Evolutionary conservation across 257 asterid genomes (phyloP).

Genomic region (Leptodermis oblonga): DNA sequence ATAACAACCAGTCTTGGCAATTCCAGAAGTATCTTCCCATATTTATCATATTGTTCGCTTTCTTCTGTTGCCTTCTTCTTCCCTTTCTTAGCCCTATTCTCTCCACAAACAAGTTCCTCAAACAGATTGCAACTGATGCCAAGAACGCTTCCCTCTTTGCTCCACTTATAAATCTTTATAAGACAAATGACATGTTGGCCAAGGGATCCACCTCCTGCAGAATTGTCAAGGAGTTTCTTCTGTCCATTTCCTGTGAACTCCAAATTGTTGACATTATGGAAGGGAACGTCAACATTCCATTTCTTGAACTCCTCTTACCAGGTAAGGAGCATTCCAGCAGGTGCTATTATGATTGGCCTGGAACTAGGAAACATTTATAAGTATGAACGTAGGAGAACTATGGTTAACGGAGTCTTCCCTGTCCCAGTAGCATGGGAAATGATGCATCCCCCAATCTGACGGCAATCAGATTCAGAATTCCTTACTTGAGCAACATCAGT

Average conservation of each 20-base stretch:
- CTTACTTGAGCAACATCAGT: conserved; percentile 32
- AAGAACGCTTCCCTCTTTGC: conserved; percentile 29
- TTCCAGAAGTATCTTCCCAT: conserved; percentile 39
- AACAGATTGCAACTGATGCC: conserved; percentile 54
- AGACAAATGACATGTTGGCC: conserved; percentile 21
- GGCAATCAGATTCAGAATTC: conserved; percentile 16
- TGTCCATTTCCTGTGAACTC: conserved; percentile 31
- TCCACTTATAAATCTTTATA: conserved; percentile 41
- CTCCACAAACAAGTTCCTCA: conserved; percentile 39
- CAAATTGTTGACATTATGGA: conserved; percentile 37
- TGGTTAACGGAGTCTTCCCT: conserved; percentile 55
- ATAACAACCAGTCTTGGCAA: conserved; percentile 51
- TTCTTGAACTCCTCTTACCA: conserved; percentile 65
- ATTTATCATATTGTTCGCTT: conserved; percentile 4
- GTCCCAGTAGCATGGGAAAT: conserved; percentile 79
- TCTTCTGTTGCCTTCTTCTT: neutral
- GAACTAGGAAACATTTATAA: conserved; percentile 41
- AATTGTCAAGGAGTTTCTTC: conserved; percentile 11
- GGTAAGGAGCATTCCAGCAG: conserved; percentile 60
- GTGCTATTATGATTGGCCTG: conserved; percentile 49
- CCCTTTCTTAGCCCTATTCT: conserved; percentile 5
- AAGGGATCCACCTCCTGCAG: neutral
- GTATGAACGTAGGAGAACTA: conserved; percentile 46
- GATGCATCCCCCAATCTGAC: conserved; percentile 61
- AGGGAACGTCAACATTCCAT: conserved; percentile 50